phyloP scores from a whole-genome alignment of 805 yeast genomes.

The Millerozyma miso region DNA sequence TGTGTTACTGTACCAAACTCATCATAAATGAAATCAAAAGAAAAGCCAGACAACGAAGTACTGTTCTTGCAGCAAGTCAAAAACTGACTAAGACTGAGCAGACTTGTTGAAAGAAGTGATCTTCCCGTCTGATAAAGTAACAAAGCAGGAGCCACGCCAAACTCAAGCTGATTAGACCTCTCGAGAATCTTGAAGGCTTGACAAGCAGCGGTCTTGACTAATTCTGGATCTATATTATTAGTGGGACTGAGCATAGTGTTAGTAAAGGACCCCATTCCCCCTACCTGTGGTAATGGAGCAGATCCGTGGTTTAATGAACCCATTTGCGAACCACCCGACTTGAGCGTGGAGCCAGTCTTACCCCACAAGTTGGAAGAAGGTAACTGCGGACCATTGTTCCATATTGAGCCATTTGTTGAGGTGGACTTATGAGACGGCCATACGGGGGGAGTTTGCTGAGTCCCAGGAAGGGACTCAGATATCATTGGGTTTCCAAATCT shows the following conservation, averaged over 20 bases:
- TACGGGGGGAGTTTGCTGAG: slow-evolving; percentile 5
- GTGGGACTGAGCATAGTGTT: not conserved
- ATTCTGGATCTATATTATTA: slow-evolving; percentile 20
- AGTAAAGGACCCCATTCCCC: slow-evolving; percentile 3
- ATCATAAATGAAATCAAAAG: slow-evolving; percentile 43
- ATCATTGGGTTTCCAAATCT: slow-evolving; percentile 1
- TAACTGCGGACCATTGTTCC: slow-evolving; percentile 18
- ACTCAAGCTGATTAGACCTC: slow-evolving; percentile 31
- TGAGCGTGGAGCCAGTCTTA: not conserved
- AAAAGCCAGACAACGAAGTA: slow-evolving; percentile 19
- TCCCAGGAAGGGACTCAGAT: slow-evolving; percentile 4
- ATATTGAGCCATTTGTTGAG: slow-evolving; percentile 26
- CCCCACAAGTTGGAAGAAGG: slow-evolving; percentile 7
- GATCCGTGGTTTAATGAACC: not conserved
- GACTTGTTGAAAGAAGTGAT: slow-evolving; percentile 22
- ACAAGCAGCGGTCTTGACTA: slow-evolving; percentile 40
- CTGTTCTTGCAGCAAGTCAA: slow-evolving; percentile 23
- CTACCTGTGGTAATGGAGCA: slow-evolving; percentile 5
- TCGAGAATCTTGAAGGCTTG: slow-evolving; percentile 36
- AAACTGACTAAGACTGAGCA: slow-evolving; percentile 28
- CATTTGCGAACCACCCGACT: not conserved
- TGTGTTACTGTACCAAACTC: slow-evolving; percentile 43
- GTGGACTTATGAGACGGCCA: slow-evolving; percentile 10
- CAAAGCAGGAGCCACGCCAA: slow-evolving; percentile 32
- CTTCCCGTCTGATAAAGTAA: slow-evolving; percentile 31